phyloP scores from a whole-genome alignment of 108 stramenopile species.

The Fistulifera pelliculosa region DNA sequence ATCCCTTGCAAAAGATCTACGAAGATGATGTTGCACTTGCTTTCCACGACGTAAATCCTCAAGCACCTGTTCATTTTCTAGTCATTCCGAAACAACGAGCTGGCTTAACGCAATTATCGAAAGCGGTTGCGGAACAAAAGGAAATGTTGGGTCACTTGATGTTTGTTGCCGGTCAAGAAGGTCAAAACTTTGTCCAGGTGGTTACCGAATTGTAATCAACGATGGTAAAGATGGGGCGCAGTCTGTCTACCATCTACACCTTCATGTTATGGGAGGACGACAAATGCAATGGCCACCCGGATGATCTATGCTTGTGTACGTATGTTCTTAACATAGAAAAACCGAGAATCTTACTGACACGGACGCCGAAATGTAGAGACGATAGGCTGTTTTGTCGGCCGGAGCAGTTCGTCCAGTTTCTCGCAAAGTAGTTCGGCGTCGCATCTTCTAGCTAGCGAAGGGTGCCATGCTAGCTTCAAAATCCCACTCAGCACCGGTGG shows the following conservation, averaged over 20 bases:
- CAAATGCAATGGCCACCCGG: constrained; percentile 94
- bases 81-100: constrained; percentile 95
- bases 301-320: no score
- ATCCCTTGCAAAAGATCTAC: constrained; percentile 82
- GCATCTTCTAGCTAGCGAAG: no score
- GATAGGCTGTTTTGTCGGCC: no score
- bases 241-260: constrained; percentile 89
- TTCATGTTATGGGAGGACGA: constrained; percentile 87
- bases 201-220: constrained; percentile 92
- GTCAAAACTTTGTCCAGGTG: constrained; percentile 82
- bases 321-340: no score
- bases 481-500: no score
- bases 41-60: constrained; percentile 91
- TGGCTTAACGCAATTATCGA: constrained; percentile 84
- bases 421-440: no score
- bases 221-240: constrained; percentile 90
- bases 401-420: no score
- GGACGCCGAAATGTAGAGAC: no score
- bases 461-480: no score
- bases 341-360: no score
- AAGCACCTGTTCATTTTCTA: constrained; percentile 89
- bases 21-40: constrained; percentile 89
- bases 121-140: constrained; percentile 86
- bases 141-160: constrained; percentile 92
- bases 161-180: constrained; percentile 82